Evolutionary conservation across 805 yeast genomes (phyloP).

Genomic region (Ogataea nonfermentans): DNA sequence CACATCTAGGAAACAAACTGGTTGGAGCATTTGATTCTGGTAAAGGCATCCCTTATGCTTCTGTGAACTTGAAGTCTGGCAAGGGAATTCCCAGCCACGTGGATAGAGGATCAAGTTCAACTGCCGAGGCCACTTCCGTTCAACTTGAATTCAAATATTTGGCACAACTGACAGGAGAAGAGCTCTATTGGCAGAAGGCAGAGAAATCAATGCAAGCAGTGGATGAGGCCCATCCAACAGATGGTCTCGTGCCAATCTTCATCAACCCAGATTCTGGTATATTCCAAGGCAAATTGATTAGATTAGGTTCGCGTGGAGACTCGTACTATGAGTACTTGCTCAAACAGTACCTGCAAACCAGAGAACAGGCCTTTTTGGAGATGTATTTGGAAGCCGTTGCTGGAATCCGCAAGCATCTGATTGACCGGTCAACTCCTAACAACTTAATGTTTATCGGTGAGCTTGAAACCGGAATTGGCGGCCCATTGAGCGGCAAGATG

Average conservation of each 20-base stretch:
- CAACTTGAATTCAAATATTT: constrained; percentile 86
- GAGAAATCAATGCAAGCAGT: constrained; percentile 72
- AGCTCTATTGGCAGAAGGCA: constrained; percentile 71
- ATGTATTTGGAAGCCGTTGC: constrained; percentile 76
- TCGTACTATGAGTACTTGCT: constrained; percentile 87
- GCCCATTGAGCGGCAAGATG: constrained; percentile 68
- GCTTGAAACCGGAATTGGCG: constrained; percentile 62
- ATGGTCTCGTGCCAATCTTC: constrained; percentile 81
- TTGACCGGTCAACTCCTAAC: constrained; percentile 59
- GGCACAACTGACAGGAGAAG: constrained; percentile 76
- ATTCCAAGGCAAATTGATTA: constrained; percentile 61
- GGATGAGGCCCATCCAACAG: constrained; percentile 60
- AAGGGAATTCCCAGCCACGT: constrained; percentile 59
- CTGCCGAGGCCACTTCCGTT: constrained; percentile 86
- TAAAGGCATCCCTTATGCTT: constrained; percentile 75
- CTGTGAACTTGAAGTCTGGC: constrained; percentile 68
- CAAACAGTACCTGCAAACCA: constrained; percentile 82
- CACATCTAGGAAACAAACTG: constrained; percentile 71
- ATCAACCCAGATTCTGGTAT: constrained; percentile 73
- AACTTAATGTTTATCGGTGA: constrained; percentile 75
- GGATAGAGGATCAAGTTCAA: constrained; percentile 76
- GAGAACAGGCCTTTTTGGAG: constrained; percentile 61
- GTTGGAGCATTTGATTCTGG: constrained; percentile 64
- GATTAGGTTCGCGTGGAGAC: constrained; percentile 91
- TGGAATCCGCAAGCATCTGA: constrained; percentile 71